phyloP scores from a whole-genome alignment of 805 yeast species.

The Teunomyces funiuensis region DNA sequence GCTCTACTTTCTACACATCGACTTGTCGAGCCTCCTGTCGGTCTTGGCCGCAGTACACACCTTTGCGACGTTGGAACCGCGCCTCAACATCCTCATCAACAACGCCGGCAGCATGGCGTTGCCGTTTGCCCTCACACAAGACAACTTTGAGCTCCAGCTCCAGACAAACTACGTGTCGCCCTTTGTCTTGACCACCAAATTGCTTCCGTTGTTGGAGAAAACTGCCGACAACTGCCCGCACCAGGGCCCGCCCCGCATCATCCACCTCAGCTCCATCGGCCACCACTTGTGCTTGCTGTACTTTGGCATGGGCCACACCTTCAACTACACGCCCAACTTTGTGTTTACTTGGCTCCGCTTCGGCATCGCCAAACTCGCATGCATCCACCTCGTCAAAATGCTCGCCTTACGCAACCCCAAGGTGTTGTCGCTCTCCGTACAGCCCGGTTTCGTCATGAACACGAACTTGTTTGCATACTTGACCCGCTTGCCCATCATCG shows the following conservation, averaged over 20 bases:
- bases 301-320: constrained; percentile 48
- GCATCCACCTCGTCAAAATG: constrained; percentile 69
- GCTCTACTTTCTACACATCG: constrained; percentile 37
- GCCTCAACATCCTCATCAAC: constrained; percentile 62
- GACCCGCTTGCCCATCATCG: constrained; percentile 77
- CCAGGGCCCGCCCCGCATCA: constrained; percentile 49
- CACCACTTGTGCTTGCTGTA: constrained; percentile 54
- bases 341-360: constrained; percentile 77
- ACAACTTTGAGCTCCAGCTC: constrained; percentile 74
- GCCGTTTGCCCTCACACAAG: constrained; percentile 64
- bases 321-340: constrained; percentile 62
- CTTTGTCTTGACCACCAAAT: constrained; percentile 61
- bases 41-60: constrained; percentile 45
- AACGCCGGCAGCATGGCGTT: constrained; percentile 82
- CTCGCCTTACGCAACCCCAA: constrained; percentile 67
- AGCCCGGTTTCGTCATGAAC: constrained; percentile 86
- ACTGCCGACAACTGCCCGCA: constrained; percentile 27
- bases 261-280: constrained; percentile 65
- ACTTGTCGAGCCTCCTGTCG: constrained; percentile 31
- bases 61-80: constrained; percentile 46
- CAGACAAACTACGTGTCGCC: constrained; percentile 80
- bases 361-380: constrained; percentile 73
- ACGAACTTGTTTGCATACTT: constrained; percentile 74
- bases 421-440: constrained; percentile 62
- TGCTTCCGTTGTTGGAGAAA: constrained; percentile 53